phyloP scores from a whole-genome alignment of 441 rosid genomes.

The Mallotus repandus region DNA sequence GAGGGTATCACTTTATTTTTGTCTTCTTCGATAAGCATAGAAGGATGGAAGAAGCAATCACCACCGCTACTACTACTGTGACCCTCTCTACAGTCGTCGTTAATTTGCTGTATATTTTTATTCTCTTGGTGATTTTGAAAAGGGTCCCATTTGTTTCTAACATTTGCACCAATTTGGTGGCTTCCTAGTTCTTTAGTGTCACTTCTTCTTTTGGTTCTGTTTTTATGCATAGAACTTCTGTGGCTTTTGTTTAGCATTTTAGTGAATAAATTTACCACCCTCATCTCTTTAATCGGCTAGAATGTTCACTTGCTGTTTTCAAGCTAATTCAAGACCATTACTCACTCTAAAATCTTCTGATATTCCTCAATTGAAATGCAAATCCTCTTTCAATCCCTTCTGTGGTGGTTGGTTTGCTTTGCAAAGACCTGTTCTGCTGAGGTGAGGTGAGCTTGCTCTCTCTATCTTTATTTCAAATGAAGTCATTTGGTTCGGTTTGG shows the following conservation, averaged over 20 bases:
- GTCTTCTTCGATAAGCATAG: constrained; percentile 26
- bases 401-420: no score
- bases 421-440: no score
- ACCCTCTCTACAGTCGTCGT: constrained; percentile 17
- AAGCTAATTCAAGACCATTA: not conserved
- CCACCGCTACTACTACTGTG: constrained; percentile 8
- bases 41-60: not conserved
- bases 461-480: no score
- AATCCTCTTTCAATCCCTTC: no score
- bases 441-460: no score
- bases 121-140: constrained; percentile 13
- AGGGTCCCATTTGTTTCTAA: constrained; percentile 28
- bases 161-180: constrained; percentile 13
- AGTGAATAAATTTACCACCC: not conserved
- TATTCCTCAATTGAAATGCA: not conserved
- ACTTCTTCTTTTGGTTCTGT: not conserved
- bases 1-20: no score
- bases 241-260: not conserved
- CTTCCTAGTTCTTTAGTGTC: not conserved
- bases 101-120: not conserved
- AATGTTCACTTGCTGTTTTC: constrained; percentile 3
- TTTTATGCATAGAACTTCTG: constrained; percentile 3
- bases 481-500: no score
- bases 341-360: constrained; percentile 6
- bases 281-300: constrained; percentile 12